Conservation (phyloP, 768 basidiomycete genomes). For the Lentinus brumalis region DNA sequence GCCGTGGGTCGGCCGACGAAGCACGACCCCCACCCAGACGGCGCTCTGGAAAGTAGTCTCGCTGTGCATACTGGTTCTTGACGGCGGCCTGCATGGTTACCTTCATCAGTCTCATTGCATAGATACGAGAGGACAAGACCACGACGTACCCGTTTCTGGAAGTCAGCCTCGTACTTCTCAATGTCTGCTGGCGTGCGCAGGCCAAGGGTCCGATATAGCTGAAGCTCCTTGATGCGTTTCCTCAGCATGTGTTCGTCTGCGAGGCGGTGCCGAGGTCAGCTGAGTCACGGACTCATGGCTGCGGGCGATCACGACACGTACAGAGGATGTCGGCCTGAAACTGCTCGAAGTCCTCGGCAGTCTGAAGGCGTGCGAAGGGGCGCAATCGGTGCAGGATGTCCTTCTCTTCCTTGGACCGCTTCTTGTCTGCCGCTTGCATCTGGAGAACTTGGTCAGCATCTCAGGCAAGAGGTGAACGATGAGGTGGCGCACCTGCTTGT, state of each 20-base stretch:
- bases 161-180: constrained; percentile 82
- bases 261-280: not conserved
- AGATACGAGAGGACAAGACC: not conserved
- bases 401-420: constrained; percentile 86
- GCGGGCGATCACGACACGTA: constrained; percentile 40
- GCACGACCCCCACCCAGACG: constrained; percentile 52
- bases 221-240: constrained; percentile 88
- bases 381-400: constrained; percentile 88
- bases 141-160: constrained; percentile 66
- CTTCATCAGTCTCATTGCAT: constrained; percentile 9
- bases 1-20: constrained; percentile 54
- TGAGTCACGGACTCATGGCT: not conserved
- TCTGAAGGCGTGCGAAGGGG: constrained; percentile 89
- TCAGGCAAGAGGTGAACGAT: not conserved
- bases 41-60: constrained; percentile 59
- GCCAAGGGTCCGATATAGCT: constrained; percentile 86
- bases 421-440: constrained; percentile 93
- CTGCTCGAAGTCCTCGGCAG: constrained; percentile 86
- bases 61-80: constrained; percentile 49
- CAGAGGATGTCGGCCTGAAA: constrained; percentile 90
- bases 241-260: constrained; percentile 87
- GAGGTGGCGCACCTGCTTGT: constrained; percentile 76
- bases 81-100: constrained; percentile 53
- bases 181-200: constrained; percentile 85
- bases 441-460: constrained; percentile 35